Evolutionary conservation across 495 filamentous ascomycete genomes (phyloP), one percentile per base, ranked within the genome.

Genomic region (Aspergillus homomorphus): DNA sequence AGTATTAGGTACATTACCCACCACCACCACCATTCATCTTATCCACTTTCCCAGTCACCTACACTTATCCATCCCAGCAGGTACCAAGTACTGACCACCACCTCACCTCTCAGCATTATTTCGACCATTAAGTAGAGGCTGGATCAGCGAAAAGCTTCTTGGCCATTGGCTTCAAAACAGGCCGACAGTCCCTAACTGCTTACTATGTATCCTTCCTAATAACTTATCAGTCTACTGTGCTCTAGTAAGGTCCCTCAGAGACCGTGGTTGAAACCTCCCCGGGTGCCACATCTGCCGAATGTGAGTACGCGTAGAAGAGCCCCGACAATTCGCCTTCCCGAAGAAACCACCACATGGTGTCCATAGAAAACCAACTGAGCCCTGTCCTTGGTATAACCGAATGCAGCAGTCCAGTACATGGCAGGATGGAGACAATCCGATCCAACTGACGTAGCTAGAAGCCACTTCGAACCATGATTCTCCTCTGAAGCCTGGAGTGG

Each of bases 281-380:
- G 24, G 21, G 21, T 24, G 45, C 33, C 33, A 38, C 33, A 38
- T 38, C 33, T 38, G 33, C 33, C 33, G 45, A 46, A 23, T 46
- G 19, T 20, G 19, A n/a, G 46, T 50, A 50, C 46, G 46, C 21
- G 45, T 20, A 21, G 33, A 12, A 38, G 33, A 38, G 8, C 33
- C 8, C 33, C 12, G 15, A 28, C 20, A 15, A 45, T 10, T 19
- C 19, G 18, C 20, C 41, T 45, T 45, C 41, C 22, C 45, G n/a
- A 44, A 22, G 9, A 45, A 15, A 15, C 30, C 28, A 18, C 5
- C 8, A 20, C 19, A 24, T 23, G n/a, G 22, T 42, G 24, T 54
- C 33, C 52, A 54, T 42, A 42, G 43, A 38, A 55, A 45, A n/a
- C 41, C 18, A 23, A n/a, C n/a, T n/a, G n/a, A n/a, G n/a, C n/a